Evolutionary conservation across 768 basidiomycete species (phyloP).

Genomic region (Rhodotorula diobovata): DNA sequence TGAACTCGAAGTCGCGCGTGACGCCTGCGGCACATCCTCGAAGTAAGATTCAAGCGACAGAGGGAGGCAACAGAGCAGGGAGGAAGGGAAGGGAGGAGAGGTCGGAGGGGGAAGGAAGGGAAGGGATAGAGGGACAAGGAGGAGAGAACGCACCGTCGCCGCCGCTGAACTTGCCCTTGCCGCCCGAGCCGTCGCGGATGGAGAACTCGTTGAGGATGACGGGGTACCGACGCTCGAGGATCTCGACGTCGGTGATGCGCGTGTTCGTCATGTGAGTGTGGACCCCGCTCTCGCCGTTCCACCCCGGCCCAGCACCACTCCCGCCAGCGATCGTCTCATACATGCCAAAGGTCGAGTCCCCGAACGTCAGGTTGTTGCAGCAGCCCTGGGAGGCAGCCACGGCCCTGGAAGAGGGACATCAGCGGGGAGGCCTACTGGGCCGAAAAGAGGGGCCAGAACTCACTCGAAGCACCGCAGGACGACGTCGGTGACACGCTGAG

Average conservation of each 20-base stretch:
- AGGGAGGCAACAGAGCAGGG: not conserved
- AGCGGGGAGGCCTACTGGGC: too few relatives aligned
- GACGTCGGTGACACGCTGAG: conserved; percentile 89
- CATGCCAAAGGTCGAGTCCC: conserved; percentile 56
- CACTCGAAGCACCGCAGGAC: conserved; percentile 80
- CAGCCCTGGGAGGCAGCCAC: conserved; percentile 90
- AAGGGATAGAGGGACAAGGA: not conserved
- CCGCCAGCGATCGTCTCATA: conserved; percentile 85
- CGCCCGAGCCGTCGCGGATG: conserved; percentile 37
- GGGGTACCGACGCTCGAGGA: conserved; percentile 87
- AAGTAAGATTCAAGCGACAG: too few relatives aligned
- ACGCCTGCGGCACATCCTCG: conserved; percentile 52
- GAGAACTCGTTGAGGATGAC: conserved; percentile 75
- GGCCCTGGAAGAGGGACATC: conserved; percentile 47
- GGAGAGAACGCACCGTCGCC: conserved; percentile 57
- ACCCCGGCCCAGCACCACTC: conserved; percentile 78
- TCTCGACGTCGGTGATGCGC: conserved; percentile 89
- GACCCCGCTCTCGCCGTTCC: conserved; percentile 90
- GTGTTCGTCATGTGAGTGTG: conserved; percentile 56
- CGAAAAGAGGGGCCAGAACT: too few relatives aligned
- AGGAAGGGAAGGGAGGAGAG: too few relatives aligned
- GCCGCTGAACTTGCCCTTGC: conserved; percentile 53
- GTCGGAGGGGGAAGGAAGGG: too few relatives aligned
- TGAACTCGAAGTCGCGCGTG: conserved; percentile 73
- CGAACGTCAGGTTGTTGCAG: conserved; percentile 72